A percentile compares a stretch with the other conserved stretches of the same genome.
These are phyloP conservation scores for Ceratocystis huliohia DNA, from an alignment of 2,329 filamentous ascomycete species.

Conservation along the genomic window DNA sequence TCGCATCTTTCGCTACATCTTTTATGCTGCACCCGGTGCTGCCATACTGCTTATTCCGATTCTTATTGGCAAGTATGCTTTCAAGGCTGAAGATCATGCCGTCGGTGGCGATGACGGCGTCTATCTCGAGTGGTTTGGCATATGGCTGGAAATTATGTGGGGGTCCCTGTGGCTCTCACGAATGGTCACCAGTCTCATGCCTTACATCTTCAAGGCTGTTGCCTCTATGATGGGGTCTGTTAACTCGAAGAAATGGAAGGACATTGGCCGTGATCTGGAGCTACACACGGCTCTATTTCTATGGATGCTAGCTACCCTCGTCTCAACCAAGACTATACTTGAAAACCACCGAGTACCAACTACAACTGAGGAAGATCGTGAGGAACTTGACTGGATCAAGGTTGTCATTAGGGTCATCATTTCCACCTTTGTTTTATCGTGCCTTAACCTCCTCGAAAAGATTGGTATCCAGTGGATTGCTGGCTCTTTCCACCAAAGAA, in stretches of 20 bases:
- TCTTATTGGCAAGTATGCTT: conserved; percentile 33
- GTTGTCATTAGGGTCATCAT: conserved; percentile 78
- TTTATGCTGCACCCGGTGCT: conserved; percentile 38
- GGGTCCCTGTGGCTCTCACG: conserved; percentile 70
- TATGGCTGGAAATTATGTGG: conserved; percentile 93
- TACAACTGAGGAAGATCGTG: conserved; percentile 33
- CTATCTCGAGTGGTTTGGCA: conserved; percentile 74
- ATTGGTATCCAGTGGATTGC: conserved; percentile 91
- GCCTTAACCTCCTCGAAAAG: conserved; percentile 80
- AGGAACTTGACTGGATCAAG: conserved; percentile 54
- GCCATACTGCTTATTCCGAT: conserved; percentile 36
- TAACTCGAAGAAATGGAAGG: conserved; percentile 84
- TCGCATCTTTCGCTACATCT: conserved; percentile 36
- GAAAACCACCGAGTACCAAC: conserved; percentile 31
- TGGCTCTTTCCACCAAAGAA: conserved; percentile 80
- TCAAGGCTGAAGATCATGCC: conserved; percentile 32
- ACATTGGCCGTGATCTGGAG: conserved; percentile 75
- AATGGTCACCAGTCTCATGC: conserved; percentile 41
- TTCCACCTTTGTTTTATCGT: conserved; percentile 63
- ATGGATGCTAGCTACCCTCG: conserved; percentile 77
- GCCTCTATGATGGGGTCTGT: conserved; percentile 68
- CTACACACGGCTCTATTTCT: conserved; percentile 77
- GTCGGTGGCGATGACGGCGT: conserved; percentile 60
- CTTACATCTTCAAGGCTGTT: conserved; percentile 35
- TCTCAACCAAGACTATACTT: conserved; percentile 77